Conservation (phyloP, 805 yeast species). For the Spathaspora girioi region DNA sequence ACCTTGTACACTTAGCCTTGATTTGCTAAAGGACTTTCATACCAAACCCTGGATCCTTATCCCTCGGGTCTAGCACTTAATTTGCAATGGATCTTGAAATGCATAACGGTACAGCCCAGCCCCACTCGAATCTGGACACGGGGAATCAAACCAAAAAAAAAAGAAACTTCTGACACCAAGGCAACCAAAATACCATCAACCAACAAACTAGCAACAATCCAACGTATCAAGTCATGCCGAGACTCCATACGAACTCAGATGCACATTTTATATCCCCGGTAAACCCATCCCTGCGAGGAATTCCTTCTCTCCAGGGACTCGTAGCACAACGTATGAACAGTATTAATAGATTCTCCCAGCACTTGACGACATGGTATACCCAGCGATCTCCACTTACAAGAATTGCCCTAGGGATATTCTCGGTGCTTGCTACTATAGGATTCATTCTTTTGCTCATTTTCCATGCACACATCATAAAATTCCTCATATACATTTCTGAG, state of each 20-base stretch:
- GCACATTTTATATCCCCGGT: neutral
- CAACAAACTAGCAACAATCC: neutral
- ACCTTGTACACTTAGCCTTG: too few relatives aligned
- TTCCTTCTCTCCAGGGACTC: neutral
- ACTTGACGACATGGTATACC: conserved; percentile 15
- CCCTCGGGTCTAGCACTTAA: neutral
- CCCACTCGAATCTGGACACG: neutral
- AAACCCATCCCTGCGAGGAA: neutral
- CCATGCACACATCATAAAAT: conserved; percentile 32
- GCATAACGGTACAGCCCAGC: neutral
- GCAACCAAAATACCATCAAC: neutral
- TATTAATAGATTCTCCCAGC: neutral
- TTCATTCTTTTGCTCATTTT: conserved; percentile 20
- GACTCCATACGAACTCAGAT: neutral
- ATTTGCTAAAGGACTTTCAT: too few relatives aligned
- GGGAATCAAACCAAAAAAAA: neutral
- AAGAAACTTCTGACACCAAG: neutral
- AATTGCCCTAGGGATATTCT: conserved; percentile 6
- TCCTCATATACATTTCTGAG: conserved; percentile 42
- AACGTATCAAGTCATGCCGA: neutral
- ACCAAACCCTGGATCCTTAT: too few relatives aligned
- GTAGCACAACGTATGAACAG: neutral
- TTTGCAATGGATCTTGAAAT: neutral
- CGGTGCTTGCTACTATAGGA: conserved; percentile 12
- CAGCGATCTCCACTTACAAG: conserved; percentile 14